These are phyloP conservation scores for Teratosphaeria viscida DNA, from an alignment of 2,329 filamentous ascomycete genomes.

Conservation along the genomic window DNA sequence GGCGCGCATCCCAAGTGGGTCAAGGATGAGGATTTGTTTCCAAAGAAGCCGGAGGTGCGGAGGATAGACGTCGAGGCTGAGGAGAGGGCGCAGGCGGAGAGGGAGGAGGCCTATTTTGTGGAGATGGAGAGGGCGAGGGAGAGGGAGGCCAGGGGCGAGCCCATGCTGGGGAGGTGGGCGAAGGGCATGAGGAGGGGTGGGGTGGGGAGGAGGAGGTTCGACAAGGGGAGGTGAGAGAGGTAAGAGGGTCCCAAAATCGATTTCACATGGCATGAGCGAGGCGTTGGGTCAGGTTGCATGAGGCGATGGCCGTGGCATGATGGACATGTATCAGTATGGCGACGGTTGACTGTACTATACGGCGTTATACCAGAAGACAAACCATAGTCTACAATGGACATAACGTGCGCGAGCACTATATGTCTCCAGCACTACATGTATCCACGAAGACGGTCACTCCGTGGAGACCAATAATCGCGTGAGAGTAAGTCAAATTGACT, in stretches of 20 bases:
- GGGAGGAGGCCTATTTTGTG: conserved; percentile 42
- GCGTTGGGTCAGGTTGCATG: background rate
- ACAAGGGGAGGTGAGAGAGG: background rate
- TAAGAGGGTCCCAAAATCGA: background rate
- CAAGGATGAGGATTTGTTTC: conserved; percentile 50
- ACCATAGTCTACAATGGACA: too few species aligned
- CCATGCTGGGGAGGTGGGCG: conserved; percentile 22
- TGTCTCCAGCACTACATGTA: too few species aligned
- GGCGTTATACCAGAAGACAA: too few species aligned
- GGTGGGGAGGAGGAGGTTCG: conserved; percentile 24
- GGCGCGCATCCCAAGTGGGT: conserved; percentile 75
- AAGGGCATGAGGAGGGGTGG: conserved; percentile 39
- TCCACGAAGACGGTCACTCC: too few species aligned
- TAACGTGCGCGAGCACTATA: too few species aligned
- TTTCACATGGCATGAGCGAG: background rate
- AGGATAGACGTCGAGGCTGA: conserved; percentile 63
- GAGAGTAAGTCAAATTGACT: too few species aligned
- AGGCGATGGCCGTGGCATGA: background rate
- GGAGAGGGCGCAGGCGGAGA: conserved; percentile 50
- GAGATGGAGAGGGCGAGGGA: conserved; percentile 39
- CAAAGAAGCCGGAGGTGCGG: conserved; percentile 45
- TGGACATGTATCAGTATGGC: background rate
- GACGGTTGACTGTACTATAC: too few species aligned
- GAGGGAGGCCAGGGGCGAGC: conserved; percentile 38
- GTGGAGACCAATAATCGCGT: too few species aligned